Base-by-base conservation (phyloP, 108 stramenopile species). In the Cyclostephanos tholiformis region DNA sequence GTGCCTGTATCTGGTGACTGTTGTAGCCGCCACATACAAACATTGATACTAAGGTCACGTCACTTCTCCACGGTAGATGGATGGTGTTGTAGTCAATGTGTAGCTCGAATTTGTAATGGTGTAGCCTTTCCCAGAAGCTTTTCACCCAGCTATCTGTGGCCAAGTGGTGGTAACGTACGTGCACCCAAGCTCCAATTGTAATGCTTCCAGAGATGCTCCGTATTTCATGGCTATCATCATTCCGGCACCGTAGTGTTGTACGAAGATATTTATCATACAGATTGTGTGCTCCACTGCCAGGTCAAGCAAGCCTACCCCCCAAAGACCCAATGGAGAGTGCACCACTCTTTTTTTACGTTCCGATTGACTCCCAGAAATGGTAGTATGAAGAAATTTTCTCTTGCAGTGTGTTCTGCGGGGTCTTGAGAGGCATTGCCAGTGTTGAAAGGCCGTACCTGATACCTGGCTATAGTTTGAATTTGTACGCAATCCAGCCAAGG, bases 301-400 rank as follows among this genome's bases (percentile, higher is more conserved):
- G 22, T 39, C 11, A 38, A 69, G 27, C 17, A 69, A 41, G 23
- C 68, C 55, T 0, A 69, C 58, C 53, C 68, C 16, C 53, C 22
- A 57, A 57, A 69, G 35, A 56, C 46, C 20, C 20, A 53, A 43
- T 38, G 68, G 0, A 69, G 14, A 6, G 68, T 69, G 0, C 55
- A 6, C 68, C 68, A 69, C 3, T 51, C 55, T 8, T 4, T 69
- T 17, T 32, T 20, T 8, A 69, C 38, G 11, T 69, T 69, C 36
- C 55, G 39, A 17, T 69, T 58, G 20, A 69, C 23, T 0, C 68
- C 55, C 9, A 69, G 53, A 7, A 69, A 22, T 57, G 53, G 55
- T 2, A 69, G 41, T 0, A 69, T 41, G 4, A 41, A 11, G 25
- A 32, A 57, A 19, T 13, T 8, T 22, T 25, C 23, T 13, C 19